Evolutionary conservation across 140 eudicot species (phyloP).

Genomic region (Senecio squalidus): DNA sequence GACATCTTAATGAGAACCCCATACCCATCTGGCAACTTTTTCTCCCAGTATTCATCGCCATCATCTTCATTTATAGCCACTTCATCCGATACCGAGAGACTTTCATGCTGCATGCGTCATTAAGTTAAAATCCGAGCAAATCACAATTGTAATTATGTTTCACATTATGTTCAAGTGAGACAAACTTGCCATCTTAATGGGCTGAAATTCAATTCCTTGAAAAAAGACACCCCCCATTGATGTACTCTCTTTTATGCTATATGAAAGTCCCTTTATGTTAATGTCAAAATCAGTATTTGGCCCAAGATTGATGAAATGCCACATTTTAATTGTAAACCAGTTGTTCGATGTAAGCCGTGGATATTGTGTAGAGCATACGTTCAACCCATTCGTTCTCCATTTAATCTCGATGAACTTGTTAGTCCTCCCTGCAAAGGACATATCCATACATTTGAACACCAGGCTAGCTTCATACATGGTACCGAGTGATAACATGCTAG

Average conservation of each 20-base stretch:
- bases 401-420: background rate
- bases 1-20: background rate
- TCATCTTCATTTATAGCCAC: too few relatives aligned
- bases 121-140: background rate
- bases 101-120: background rate
- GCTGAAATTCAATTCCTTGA: too few relatives aligned
- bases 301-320: background rate
- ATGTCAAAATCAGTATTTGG: too few relatives aligned
- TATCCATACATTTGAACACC: background rate
- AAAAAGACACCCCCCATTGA: too few relatives aligned
- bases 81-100: background rate
- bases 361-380: background rate
- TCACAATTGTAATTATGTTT: too few relatives aligned
- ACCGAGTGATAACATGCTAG: too few relatives aligned
- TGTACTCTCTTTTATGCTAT: too few relatives aligned
- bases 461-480: too few relatives aligned
- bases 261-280: too few relatives aligned
- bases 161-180: too few relatives aligned
- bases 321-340: constrained; percentile 2
- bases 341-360: background rate
- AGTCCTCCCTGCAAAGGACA: too few relatives aligned
- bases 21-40: constrained; percentile 19
- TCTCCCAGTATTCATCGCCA: constrained; percentile 1
- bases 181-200: too few relatives aligned
- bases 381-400: background rate